Conservation (phyloP, 2,329 filamentous ascomycete species). For the Xylariomycetidae sp. region DNA sequence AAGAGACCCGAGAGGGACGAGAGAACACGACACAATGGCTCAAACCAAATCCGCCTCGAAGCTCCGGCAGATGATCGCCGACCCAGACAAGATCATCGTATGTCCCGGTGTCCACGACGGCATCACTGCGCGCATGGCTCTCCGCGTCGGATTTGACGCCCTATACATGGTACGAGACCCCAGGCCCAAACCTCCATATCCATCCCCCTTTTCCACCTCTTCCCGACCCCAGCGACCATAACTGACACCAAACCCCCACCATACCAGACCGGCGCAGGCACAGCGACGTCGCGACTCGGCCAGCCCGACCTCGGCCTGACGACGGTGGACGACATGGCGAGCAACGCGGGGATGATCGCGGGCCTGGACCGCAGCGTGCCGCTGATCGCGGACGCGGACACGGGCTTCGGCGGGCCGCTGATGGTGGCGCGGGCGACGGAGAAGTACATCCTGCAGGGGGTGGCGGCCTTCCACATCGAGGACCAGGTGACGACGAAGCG, state of each 20-base stretch:
- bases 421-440: conserved; percentile 46
- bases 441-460: conserved; percentile 24
- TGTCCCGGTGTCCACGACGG: conserved; percentile 67
- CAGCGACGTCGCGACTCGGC: conserved; percentile 35
- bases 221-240: too few relatives aligned
- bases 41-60: conserved; percentile 21
- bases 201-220: too few relatives aligned
- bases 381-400: conserved; percentile 59
- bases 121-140: conserved; percentile 58
- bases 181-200: neutral
- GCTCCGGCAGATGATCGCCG: conserved; percentile 36
- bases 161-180: conserved; percentile 59
- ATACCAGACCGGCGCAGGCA: conserved; percentile 22
- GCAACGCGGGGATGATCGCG: conserved; percentile 62
- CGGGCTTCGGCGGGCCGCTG: conserved; percentile 49
- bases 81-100: conserved; percentile 42
- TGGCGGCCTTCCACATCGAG: conserved; percentile 28
- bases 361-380: conserved; percentile 50
- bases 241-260: too few relatives aligned
- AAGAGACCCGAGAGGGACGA: too few relatives aligned
- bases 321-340: conserved; percentile 58
- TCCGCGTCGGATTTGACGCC: conserved; percentile 57
- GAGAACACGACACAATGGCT: conserved; percentile 9
- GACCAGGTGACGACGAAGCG: conserved; percentile 33
- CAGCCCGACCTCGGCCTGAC: conserved; percentile 60